Evolutionary conservation across 441 rosid genomes (phyloP).

Genomic region (Sinapis alba): DNA sequence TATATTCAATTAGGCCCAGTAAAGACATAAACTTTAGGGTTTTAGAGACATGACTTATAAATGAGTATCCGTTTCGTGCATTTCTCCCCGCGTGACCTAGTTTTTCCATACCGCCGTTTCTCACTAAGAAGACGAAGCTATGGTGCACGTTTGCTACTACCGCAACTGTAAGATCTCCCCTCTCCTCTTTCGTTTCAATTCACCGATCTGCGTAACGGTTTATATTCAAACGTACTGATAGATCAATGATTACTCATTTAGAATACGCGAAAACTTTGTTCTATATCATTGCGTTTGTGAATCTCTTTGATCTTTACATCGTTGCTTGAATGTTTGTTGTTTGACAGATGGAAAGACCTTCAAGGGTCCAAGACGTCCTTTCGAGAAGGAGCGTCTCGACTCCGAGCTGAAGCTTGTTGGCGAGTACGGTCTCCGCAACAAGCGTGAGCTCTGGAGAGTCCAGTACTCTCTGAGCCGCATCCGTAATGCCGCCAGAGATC

Average conservation of each 20-base stretch:
- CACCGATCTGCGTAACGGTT: neutral
- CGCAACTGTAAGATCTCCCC: conserved; percentile 59
- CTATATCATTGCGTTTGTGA: neutral
- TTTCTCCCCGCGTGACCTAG: neutral
- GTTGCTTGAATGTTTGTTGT: neutral
- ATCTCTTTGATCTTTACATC: neutral
- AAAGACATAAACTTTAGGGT: neutral
- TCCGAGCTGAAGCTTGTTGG: conserved; percentile 84
- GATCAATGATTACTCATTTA: neutral
- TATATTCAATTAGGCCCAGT: neutral
- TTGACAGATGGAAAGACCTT: conserved; percentile 83
- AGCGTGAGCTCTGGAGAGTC: conserved; percentile 95
- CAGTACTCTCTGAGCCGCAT: conserved; percentile 82
- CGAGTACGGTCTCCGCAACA: conserved; percentile 77
- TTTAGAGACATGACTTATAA: neutral
- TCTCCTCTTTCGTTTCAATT: neutral
- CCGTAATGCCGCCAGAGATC: conserved; percentile 83
- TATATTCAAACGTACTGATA: neutral
- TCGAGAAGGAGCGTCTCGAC: conserved; percentile 90
- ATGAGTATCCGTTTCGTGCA: neutral
- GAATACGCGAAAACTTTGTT: neutral
- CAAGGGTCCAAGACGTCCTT: conserved; percentile 91
- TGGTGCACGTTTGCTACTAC: conserved; percentile 79
- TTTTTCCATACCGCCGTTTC: conserved; percentile 19
- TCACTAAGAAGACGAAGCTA: conserved; percentile 32